These are phyloP conservation scores for Suillus subalutaceus DNA, from an alignment of 768 basidiomycete genomes.

Conservation along the genomic window DNA sequence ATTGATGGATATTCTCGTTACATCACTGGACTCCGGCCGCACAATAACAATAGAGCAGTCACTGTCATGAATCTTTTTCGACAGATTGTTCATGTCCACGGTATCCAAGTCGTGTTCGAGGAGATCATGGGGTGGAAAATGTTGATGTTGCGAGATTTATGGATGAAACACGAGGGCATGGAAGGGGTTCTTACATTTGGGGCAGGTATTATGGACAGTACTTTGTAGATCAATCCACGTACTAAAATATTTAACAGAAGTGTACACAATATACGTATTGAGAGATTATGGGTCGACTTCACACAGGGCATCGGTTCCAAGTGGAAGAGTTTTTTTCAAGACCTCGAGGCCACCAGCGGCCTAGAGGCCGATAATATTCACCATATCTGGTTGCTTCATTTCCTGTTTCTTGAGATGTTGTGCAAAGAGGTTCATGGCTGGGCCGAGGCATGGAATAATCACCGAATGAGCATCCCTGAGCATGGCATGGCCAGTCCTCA, in stretches of 20 bases:
- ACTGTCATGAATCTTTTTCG: slow-evolving; percentile 41
- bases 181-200: slow-evolving; percentile 38
- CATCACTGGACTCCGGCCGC: slow-evolving; percentile 36
- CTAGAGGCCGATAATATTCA: slow-evolving; percentile 27
- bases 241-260: slow-evolving; percentile 26
- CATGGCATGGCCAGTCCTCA: slow-evolving; percentile 1
- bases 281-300: slow-evolving; percentile 43
- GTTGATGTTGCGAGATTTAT: slow-evolving; percentile 31
- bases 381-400: slow-evolving; percentile 45
- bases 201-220: slow-evolving; percentile 28
- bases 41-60: slow-evolving; percentile 39
- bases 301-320: slow-evolving; percentile 37
- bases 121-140: slow-evolving; percentile 45
- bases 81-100: slow-evolving; percentile 23
- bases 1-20: slow-evolving; percentile 43
- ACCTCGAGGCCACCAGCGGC: slow-evolving; percentile 39
- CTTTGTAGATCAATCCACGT: background rate
- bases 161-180: slow-evolving; percentile 17
- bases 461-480: slow-evolving; percentile 16
- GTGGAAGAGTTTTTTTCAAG: slow-evolving; percentile 51
- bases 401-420: slow-evolving; percentile 35
- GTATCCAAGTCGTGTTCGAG: slow-evolving; percentile 32
- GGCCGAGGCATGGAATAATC: slow-evolving; percentile 40
- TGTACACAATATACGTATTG: slow-evolving; percentile 44
- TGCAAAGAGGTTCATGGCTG: slow-evolving; percentile 31